Evolutionary conservation across 768 basidiomycete species (phyloP).

Genomic region (Boletus reticulatus): DNA sequence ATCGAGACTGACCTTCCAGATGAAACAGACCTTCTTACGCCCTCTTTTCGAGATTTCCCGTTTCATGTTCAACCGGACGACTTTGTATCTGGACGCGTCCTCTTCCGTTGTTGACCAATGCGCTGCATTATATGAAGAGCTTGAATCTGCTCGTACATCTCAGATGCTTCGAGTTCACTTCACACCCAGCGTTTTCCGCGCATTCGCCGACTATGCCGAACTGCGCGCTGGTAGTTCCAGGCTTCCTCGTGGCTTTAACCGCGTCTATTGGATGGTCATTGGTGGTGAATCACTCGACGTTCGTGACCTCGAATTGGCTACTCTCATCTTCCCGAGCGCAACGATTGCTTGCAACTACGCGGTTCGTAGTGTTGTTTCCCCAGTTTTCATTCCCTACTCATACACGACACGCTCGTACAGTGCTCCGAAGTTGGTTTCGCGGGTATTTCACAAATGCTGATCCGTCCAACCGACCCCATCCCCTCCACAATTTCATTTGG

Average conservation of each 20-base stretch:
- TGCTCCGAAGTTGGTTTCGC: constrained; percentile 17
- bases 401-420: neutral
- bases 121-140: constrained; percentile 8
- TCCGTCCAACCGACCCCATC: constrained; percentile 13
- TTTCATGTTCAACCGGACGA: constrained; percentile 18
- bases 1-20: neutral
- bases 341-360: constrained; percentile 16
- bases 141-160: constrained; percentile 11
- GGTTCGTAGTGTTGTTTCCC: neutral
- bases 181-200: constrained; percentile 16
- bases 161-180: constrained; percentile 14
- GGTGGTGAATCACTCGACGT: constrained; percentile 11
- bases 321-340: constrained; percentile 8
- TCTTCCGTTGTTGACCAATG: constrained; percentile 10
- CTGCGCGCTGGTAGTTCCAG: constrained; percentile 7
- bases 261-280: constrained; percentile 18
- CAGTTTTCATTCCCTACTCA: neutral
- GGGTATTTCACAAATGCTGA: constrained; percentile 14
- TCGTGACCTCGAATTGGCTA: constrained; percentile 12
- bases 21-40: constrained; percentile 11
- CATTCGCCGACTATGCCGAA: constrained; percentile 13
- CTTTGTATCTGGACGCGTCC: constrained; percentile 11
- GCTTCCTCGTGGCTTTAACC: constrained; percentile 15
- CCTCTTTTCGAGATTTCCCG: constrained; percentile 18
- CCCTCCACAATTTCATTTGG: constrained; percentile 9